Base-by-base conservation (phyloP, 2,329 filamentous ascomycete genomes). In the Grosmannia serpens region DNA sequence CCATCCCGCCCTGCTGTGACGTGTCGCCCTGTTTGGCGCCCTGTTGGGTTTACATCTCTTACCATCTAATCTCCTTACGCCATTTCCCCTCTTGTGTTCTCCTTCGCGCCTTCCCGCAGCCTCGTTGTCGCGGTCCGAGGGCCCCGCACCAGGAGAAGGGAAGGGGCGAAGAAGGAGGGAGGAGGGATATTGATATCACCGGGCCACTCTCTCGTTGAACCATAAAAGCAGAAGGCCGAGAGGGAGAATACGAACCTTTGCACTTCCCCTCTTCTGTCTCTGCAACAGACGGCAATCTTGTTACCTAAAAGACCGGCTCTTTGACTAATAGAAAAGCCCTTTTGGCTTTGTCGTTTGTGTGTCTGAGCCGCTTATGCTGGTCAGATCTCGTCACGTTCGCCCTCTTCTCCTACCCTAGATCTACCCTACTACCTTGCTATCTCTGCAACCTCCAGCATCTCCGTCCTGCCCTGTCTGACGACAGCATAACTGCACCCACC, bases 251-350 rank as follows among this genome's bases (percentile, higher is more conserved):
- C 57, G 57, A 50, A 55, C 27, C 56, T 60, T 35, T 52, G 54
- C 58, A 54, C 55, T 56, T 53, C 49, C 22, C 53, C 26, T 54
- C 52, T 35, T 47, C 52, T 47, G 41, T 20, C 41, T 50, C 33
- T 35, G 24, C 49, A 44, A n/a, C 55, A 56, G 59, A 57, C 44
- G 57, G 10, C 58, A 58, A 62, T 61, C 62, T 64, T 71, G 66
- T 77, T 77, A 77, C 75, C 73, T 77, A 77, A 77, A 68, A 72
- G 62, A 61, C 64, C 64, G 66, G 61, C 64, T 61, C 61, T 64
- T 73, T 77, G 74, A 77, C 75, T 77, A 77, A 77, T 72, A 74
- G 68, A 73, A 75, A 75, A 53, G 46, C 63, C 64, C 66, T 55
- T 62, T 56, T 53, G 27, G 49, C 55, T 53, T 57, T 41, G 35